Evolutionary conservation across 2,329 filamentous ascomycete genomes (phyloP), one percentile per base, ranked within the genome.

Genomic region (Neoarthrinium moseri): DNA sequence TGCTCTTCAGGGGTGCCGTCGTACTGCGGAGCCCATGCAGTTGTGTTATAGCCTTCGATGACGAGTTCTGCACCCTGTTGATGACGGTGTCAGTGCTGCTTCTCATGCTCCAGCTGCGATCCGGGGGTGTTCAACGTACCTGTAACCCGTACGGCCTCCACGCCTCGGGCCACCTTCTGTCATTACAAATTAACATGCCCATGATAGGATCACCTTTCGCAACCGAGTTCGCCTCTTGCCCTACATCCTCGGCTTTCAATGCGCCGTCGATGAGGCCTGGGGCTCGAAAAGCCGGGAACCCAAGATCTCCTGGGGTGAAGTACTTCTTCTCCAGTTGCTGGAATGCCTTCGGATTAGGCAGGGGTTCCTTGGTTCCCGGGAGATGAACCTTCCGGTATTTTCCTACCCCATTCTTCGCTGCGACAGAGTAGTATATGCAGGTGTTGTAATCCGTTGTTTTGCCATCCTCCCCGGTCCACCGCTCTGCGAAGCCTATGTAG

Each of bases 301-400:
- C 77, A 4, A 79, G 60, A 45, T 80, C 60, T 2, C 77, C 77
- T 0, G 75, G 72, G 21, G 64, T 63, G 56, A 80, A 80, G 55
- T 79, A 80, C 26, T 72, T 61, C 59, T 80, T 80, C 57, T 80
- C 77, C 4, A 80, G 68, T 59, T 80, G 77, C 53, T 79, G 75
- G 4, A 71, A 69, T 2, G 71, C 73, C 4, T 68, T 62, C 4
- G 73, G 71, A 32, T 73, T 67, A 3, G 67, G 62, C 24, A 75
- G 71, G 10, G 76, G 75, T 54, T 78, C 74, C n/a, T 67, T 63
- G 3, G 72, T 73, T 0, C 77, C 77, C 0, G 77, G 77, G 3
- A 80, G 62, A 52, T 80, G 77, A 2, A 80, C 66, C 56, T 81
- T 81, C 48, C 76, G 68, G 54, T 80, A 81, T 53, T 78, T 80